Evolutionary conservation across 345 rosid species (phyloP).

Genomic region (Populus nigra): DNA sequence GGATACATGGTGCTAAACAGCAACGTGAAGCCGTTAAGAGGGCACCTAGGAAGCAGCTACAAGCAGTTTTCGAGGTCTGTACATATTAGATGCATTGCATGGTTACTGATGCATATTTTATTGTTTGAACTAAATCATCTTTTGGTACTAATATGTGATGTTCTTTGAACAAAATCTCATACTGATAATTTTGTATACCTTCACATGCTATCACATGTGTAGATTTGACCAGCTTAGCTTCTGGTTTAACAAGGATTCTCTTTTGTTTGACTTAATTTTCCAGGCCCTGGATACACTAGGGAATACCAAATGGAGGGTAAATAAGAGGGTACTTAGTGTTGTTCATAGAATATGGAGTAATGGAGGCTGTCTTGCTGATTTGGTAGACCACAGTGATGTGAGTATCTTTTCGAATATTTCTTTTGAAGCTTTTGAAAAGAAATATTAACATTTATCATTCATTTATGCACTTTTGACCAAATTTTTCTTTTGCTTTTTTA

Average conservation of each 20-base stretch:
- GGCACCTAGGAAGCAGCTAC: constrained; percentile 60
- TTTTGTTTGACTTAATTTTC: constrained; percentile 11
- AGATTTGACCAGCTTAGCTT: background rate
- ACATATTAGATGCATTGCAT: constrained; percentile 8
- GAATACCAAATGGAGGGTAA: constrained; percentile 74
- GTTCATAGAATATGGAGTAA: constrained; percentile 76
- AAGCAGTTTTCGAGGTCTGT: constrained; percentile 74
- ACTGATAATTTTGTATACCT: too few species aligned
- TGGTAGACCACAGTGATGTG: constrained; percentile 74
- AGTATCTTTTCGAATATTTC: constrained; percentile 26
- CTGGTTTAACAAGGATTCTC: constrained; percentile 5
- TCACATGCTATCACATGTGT: too few species aligned
- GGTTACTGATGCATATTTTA: background rate
- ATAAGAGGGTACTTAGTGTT: constrained; percentile 58
- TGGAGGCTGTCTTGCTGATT: constrained; percentile 63
- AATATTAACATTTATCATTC: too few species aligned
- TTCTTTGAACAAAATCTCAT: too few species aligned
- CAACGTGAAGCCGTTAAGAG: constrained; percentile 70
- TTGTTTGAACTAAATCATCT: background rate
- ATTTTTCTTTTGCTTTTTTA: too few species aligned
- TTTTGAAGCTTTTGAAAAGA: too few species aligned
- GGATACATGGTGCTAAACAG: constrained; percentile 79
- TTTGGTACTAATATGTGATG: too few species aligned
- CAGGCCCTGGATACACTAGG: constrained; percentile 89
- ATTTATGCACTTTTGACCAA: too few species aligned